phyloP scores from a whole-genome alignment of 2,329 filamentous ascomycete species.

The Colletotrichum lupini region DNA sequence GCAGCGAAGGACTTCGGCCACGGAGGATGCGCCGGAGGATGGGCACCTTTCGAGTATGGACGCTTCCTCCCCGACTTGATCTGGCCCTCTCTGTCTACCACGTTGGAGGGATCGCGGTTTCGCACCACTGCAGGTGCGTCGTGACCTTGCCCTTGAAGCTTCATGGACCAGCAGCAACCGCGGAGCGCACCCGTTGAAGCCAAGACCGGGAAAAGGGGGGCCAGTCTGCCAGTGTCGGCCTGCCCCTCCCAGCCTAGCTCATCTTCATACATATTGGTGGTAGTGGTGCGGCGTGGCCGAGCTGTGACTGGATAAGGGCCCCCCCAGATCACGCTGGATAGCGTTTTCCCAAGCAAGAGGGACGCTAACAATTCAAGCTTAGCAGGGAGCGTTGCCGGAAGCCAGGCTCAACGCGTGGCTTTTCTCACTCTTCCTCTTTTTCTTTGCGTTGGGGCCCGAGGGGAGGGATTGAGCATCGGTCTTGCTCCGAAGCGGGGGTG shows the following conservation, averaged over 20 bases:
- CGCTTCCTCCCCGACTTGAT: neutral
- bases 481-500: neutral
- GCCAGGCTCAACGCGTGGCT: conserved; percentile 14
- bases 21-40: conserved; percentile 21
- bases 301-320: neutral
- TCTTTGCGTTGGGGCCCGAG: no score
- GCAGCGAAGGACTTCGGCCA: conserved; percentile 9
- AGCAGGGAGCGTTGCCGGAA: conserved; percentile 7
- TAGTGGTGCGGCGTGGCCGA: conserved; percentile 2
- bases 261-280: neutral
- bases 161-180: conserved; percentile 7
- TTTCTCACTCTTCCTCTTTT: neutral
- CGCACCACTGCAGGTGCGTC: conserved; percentile 26
- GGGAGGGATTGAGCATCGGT: conserved; percentile 1
- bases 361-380: conserved; percentile 33
- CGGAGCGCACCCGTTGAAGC: conserved; percentile 24
- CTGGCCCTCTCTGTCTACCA: neutral
- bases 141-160: conserved; percentile 4
- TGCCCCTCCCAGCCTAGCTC: conserved; percentile 11
- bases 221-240: neutral
- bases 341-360: conserved; percentile 11
- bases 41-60: conserved; percentile 29
- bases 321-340: neutral
- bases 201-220: conserved; percentile 7
- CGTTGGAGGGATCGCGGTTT: conserved; percentile 20